Percentiles rank a stretch among this genome's conserved stretches.
These are phyloP conservation scores for Cryptococcus neoformans DNA, from an alignment of 1,284 basidiomycete genomes.

Conservation along the genomic window DNA sequence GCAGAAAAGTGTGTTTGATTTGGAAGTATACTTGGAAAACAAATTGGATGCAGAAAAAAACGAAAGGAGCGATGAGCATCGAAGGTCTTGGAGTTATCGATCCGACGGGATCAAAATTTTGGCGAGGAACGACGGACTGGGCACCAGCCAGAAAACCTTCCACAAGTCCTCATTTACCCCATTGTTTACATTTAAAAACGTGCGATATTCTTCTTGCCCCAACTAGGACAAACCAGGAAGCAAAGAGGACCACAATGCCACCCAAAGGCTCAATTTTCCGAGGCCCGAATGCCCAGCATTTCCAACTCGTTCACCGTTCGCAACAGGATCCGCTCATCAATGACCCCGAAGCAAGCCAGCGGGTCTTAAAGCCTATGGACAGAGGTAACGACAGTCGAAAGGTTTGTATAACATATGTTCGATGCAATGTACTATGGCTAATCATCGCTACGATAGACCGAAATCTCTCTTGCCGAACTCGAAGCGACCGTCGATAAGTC, in stretches of 20 bases:
- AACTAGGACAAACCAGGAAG: not conserved
- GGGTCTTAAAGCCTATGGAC: slow-evolving; percentile 81
- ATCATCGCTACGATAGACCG: not conserved
- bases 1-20: not conserved
- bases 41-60: not conserved
- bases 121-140: slow-evolving; percentile 1
- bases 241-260: slow-evolving; percentile 33
- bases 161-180: not conserved
- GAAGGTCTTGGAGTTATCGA: not conserved
- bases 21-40: not conserved
- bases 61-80: not conserved
- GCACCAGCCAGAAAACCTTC: not conserved
- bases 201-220: not conserved
- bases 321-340: slow-evolving; percentile 94
- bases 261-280: slow-evolving; percentile 72
- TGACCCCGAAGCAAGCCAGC: slow-evolving; percentile 82
- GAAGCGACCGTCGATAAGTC: slow-evolving; percentile 40
- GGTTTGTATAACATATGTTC: slow-evolving; percentile 14
- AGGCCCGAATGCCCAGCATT: slow-evolving; percentile 82
- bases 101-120: slow-evolving; percentile 24
- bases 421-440: not conserved
- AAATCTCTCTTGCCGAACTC: slow-evolving; percentile 58
- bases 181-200: not conserved
- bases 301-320: slow-evolving; percentile 95
- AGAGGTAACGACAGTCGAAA: slow-evolving; percentile 62